phyloP scores from a whole-genome alignment of 2,329 filamentous ascomycete species.

The Cordyceps javanica region DNA sequence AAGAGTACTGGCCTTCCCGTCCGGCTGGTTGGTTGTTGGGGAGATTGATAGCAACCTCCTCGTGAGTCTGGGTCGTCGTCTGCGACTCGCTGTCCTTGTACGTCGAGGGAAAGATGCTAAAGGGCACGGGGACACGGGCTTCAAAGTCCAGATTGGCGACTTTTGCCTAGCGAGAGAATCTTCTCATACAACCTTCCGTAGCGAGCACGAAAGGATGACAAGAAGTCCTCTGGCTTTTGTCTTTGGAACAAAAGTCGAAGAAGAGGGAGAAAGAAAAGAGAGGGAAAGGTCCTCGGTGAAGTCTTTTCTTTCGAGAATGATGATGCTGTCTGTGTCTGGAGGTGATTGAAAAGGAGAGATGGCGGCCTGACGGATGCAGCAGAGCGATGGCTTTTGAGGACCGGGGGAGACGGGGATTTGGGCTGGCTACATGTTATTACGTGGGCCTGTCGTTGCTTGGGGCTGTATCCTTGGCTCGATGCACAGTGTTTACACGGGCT shows the following conservation, averaged over 20 bases:
- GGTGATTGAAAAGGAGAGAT: slow-evolving; percentile 31
- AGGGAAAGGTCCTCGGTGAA: slow-evolving; percentile 25
- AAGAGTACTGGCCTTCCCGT: slow-evolving; percentile 95
- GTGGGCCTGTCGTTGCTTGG: slow-evolving; percentile 11
- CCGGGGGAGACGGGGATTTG: slow-evolving; percentile 20
- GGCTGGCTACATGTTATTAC: slow-evolving; percentile 11
- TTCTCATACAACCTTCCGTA: slow-evolving; percentile 59
- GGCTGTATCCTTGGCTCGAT: slow-evolving; percentile 6
- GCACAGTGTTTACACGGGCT: no score
- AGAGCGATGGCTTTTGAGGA: slow-evolving; percentile 35
- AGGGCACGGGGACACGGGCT: slow-evolving; percentile 97
- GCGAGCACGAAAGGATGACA: slow-evolving; percentile 61
- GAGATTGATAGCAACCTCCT: slow-evolving; percentile 83
- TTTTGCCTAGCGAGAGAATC: slow-evolving; percentile 61
- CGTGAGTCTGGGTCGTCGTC: slow-evolving; percentile 60
- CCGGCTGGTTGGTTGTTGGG: slow-evolving; percentile 70
- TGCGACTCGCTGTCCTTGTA: slow-evolving; percentile 64
- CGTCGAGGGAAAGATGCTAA: slow-evolving; percentile 99
- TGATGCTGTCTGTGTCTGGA: slow-evolving; percentile 27
- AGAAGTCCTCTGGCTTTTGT: slow-evolving; percentile 62
- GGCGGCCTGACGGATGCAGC: slow-evolving; percentile 25
- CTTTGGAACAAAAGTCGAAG: slow-evolving; percentile 49
- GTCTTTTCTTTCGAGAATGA: slow-evolving; percentile 26
- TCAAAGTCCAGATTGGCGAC: slow-evolving; percentile 99
- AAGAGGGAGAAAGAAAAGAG: slow-evolving; percentile 27